phyloP scores from a whole-genome alignment of 1,284 basidiomycete species.

The Microbotryomycetes sp. region DNA sequence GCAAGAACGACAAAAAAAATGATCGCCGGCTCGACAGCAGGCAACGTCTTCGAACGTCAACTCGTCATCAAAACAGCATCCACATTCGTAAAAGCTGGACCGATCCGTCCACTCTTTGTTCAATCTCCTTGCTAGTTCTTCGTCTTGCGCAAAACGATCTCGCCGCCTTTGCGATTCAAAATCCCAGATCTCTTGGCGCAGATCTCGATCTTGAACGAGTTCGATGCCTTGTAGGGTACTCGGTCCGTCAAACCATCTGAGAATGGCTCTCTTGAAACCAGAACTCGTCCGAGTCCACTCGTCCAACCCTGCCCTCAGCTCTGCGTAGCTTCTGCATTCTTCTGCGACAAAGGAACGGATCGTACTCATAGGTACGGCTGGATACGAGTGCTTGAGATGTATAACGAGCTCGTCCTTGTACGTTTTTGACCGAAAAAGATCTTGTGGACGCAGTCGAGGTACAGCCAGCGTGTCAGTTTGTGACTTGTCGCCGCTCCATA shows the following conservation, averaged over 20 bases:
- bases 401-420: not conserved
- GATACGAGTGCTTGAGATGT: not conserved
- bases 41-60: not conserved
- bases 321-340: not conserved
- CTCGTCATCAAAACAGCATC: constrained; percentile 10
- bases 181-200: not conserved
- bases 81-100: not conserved
- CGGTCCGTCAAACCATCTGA: not conserved
- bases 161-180: not conserved
- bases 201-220: not conserved
- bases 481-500: too few species aligned
- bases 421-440: not conserved
- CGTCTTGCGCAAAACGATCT: not conserved
- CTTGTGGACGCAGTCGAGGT: not conserved
- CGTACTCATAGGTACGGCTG: not conserved
- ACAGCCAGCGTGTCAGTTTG: too few species aligned
- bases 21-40: not conserved
- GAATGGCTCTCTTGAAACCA: not conserved
- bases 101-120: not conserved
- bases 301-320: not conserved
- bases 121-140: not conserved
- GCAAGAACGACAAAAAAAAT: constrained; percentile 12
- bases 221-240: not conserved
- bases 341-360: not conserved
- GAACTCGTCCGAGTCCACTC: not conserved